Evolutionary conservation across 2,329 filamentous ascomycete species (phyloP), one percentile per base, ranked within the genome.

Genomic region (Dothidotthia symphoricarpi): DNA sequence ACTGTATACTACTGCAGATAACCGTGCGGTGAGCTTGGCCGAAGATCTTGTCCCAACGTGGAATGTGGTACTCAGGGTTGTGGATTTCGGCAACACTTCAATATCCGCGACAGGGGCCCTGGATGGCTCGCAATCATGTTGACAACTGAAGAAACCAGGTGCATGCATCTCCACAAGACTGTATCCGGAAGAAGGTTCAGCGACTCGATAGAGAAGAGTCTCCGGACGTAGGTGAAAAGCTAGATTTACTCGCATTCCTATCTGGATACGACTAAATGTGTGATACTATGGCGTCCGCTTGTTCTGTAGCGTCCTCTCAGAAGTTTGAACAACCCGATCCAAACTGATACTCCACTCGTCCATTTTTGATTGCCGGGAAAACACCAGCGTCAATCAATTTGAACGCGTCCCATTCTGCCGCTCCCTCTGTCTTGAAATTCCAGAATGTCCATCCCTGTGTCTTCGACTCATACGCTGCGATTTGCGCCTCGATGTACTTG

Each of bases 371-470:
- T 1, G 42, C 27, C 13, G 76, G 76, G 53, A 78, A 78, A 9
- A 80, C 46, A 0, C 75, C 75, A 17, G 66, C 69, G 44, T 75
- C 72, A 13, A 77, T 59, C 8, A 78, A 58, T 16, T 59, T 60
- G 41, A 73, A 73, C 16, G 71, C 69, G 56, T 79, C 75, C 75
- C 76, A 80, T 49, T 78, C 76, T 27, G 71, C 67, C 3, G 72
- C 69, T 0, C 45, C 44, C 49, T 80, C 75, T 0, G 76, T 78
- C 66, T 80, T 80, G 64, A 77, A 80, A 44, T 77, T 78, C 76
- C 76, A 80, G 55, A 75, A 78, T 17, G 78, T 61, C 76, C 76
- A 80, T 2, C 77, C 77, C 17, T 75, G 63, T 1, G 73, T 72
- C 36, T 69, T 67, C 8, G 53, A 54, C 61, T 80, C 77, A 47